Conservation (phyloP, 2,329 filamentous ascomycete species). For the Aspergillus ustus region DNA sequence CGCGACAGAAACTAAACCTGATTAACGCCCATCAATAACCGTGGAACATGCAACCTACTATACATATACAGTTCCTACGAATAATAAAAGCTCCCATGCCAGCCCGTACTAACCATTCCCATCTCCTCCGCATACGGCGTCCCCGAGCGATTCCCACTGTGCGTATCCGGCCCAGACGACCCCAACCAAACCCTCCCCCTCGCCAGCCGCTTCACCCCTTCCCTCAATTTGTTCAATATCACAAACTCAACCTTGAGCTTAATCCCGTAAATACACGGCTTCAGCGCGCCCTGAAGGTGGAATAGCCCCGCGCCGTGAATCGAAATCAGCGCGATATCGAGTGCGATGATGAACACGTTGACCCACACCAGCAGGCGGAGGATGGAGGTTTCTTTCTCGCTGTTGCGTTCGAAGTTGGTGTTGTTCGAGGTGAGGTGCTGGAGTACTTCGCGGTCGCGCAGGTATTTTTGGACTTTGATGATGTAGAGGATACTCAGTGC, state of each 20-base stretch:
- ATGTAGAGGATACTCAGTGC: not conserved
- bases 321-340: not conserved
- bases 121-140: too few species aligned
- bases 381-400: not conserved
- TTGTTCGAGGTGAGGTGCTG: too few species aligned
- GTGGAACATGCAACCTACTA: too few species aligned
- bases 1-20: too few species aligned
- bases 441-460: not conserved
- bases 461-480: not conserved
- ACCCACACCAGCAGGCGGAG: not conserved
- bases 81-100: too few species aligned
- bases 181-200: too few species aligned
- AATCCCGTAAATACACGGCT: slow-evolving; percentile 3
- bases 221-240: not conserved
- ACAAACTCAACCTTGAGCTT: slow-evolving; percentile 6
- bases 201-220: not conserved
- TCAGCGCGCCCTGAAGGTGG: not conserved
- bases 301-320: not conserved
- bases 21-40: too few species aligned
- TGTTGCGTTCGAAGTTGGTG: too few species aligned
- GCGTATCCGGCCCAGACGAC: too few species aligned
- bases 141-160: too few species aligned
- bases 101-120: too few species aligned
- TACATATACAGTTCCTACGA: too few species aligned
- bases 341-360: not conserved